Evolutionary conservation across 345 rosid genomes (phyloP), one percentile per base, ranked within the genome.

Genomic region (Arabis alpina): DNA sequence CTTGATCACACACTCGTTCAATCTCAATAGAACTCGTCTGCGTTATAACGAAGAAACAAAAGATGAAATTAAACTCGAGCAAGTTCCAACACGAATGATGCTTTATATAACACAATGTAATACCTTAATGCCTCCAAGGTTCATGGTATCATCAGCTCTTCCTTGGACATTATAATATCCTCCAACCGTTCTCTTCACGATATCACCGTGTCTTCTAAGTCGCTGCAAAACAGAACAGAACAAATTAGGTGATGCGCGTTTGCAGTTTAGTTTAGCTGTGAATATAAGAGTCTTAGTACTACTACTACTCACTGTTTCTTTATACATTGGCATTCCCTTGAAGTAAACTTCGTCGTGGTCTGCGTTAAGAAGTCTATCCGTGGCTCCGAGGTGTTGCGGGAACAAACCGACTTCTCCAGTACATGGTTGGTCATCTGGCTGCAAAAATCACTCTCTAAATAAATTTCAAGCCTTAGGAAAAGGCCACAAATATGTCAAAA

Each of bases 111-210:
- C 58, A 42, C 50, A 67, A 59, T 43, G 45, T 56, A 4, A 10
- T 77, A 86, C 98, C 97, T 91, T 93, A 65, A 91, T 93, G 61
- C 98, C 98, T 56, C 97, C 97, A 58, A 93, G 92, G 72, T 93
- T 93, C 98, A 93, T 93, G 60, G 98, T 93, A 79, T 91, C 98
- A 80, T 93, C 95, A 61, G 96, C 93, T 80, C 98, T 76, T 25
- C 98, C 97, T 73, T 86, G 96, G 12, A 91, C 94, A 45, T 73
- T 6, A 16, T 56, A 83, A 71, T 82, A 87, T 69, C 97, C 96
- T 61, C 98, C 94, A 27, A 80, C 67, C 1, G 91, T 89, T 79
- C 85, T 82, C 80, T 83, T 80, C 39, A 91, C 36, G 30, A 93
- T 71, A 84, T 93, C 94, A 62, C 98, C 97, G 25, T 93, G 98